Conservation (phyloP, 768 basidiomycete species). For the Rhodocollybia butyracea region DNA sequence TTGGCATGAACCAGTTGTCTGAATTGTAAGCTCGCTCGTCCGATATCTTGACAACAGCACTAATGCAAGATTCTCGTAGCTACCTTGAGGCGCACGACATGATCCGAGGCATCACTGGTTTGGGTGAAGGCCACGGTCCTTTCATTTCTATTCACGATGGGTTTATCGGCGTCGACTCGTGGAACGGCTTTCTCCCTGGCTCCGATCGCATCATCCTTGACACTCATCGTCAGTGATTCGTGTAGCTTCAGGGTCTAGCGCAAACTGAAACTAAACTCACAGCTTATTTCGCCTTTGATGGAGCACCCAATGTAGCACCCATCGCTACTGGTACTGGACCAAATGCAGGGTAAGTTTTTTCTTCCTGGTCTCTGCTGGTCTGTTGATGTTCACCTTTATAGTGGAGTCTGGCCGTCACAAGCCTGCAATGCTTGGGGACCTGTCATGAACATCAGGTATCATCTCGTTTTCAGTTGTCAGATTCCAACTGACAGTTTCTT, state of each 20-base stretch:
- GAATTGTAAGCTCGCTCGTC: slow-evolving; percentile 51
- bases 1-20: slow-evolving; percentile 53
- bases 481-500: background rate
- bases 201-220: slow-evolving; percentile 55
- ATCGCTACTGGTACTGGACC: slow-evolving; percentile 27
- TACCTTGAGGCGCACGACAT: slow-evolving; percentile 57
- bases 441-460: slow-evolving; percentile 31
- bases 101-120: slow-evolving; percentile 70
- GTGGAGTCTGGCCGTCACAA: slow-evolving; percentile 37
- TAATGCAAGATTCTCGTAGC: slow-evolving; percentile 34
- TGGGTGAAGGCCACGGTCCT: slow-evolving; percentile 64
- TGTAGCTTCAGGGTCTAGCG: background rate
- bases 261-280: background rate
- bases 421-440: slow-evolving; percentile 55
- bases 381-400: too few relatives aligned
- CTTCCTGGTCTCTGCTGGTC: too few relatives aligned
- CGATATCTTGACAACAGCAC: slow-evolving; percentile 21
- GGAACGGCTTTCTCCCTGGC: slow-evolving; percentile 44
- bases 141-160: slow-evolving; percentile 55
- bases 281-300: slow-evolving; percentile 42
- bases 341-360: too few relatives aligned
- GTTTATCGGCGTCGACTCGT: slow-evolving; percentile 37
- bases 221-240: slow-evolving; percentile 35
- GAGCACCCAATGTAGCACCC: slow-evolving; percentile 28
- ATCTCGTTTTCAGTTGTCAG: background rate